Conservation (phyloP, 768 basidiomycete species). For the Pisolithus orientalis region DNA sequence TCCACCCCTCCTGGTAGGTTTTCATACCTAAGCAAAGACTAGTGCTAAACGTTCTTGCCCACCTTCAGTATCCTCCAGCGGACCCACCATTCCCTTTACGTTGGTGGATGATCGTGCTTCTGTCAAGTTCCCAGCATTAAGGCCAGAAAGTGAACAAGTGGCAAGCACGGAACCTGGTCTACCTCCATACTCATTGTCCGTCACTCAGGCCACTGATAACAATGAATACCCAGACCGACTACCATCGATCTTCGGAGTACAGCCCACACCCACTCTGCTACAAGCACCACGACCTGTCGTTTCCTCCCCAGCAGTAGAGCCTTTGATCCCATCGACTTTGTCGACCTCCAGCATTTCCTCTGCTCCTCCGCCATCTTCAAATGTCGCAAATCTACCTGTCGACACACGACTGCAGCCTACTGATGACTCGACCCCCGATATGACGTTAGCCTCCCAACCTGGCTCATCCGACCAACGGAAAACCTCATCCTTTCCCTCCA, state of each 20-base stretch:
- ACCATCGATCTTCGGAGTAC: not conserved
- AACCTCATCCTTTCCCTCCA: constrained; percentile 4
- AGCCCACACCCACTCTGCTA: not conserved
- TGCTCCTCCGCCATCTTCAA: too few species aligned
- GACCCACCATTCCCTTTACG: not conserved
- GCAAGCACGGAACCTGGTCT: not conserved
- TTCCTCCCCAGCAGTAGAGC: not conserved
- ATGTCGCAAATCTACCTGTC: too few species aligned
- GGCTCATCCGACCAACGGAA: not conserved
- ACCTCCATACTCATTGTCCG: not conserved
- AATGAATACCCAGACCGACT: not conserved
- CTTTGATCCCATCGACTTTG: not conserved
- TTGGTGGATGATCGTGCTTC: too few species aligned
- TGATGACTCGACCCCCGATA: too few species aligned
- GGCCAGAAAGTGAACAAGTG: not conserved
- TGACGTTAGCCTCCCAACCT: too few species aligned
- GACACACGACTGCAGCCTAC: too few species aligned
- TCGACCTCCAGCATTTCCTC: not conserved
- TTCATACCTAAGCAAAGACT: too few species aligned
- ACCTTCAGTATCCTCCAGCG: not conserved
- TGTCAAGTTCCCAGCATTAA: not conserved
- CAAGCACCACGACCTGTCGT: not conserved
- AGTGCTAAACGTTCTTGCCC: not conserved
- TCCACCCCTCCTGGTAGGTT: constrained; percentile 12
- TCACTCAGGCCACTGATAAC: constrained; percentile 1